Conservation (phyloP, 176 grass and related monocot genomes). For the Lolium rigidum region DNA sequence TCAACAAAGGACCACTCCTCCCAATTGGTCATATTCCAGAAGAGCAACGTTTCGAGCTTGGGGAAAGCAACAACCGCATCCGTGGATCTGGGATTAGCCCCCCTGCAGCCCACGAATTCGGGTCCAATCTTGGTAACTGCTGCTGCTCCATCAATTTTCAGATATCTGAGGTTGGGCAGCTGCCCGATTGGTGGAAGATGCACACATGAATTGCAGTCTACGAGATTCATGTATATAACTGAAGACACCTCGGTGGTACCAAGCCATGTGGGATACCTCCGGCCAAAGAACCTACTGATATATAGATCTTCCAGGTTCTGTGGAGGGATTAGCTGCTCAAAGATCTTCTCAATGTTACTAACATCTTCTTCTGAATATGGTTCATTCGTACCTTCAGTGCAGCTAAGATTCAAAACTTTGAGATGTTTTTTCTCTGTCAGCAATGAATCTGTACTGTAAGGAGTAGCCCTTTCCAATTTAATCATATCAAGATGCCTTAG, state of each 20-base stretch:
- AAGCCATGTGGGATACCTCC: not conserved
- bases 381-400: not conserved
- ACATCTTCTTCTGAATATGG: not conserved
- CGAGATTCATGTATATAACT: not conserved
- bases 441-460: not conserved
- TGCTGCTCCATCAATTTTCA: not conserved
- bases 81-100: not conserved
- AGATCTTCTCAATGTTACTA: not conserved
- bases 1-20: slow-evolving; percentile 46
- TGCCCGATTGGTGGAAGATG: not conserved
- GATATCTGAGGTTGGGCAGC: not conserved
- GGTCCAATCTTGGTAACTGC: not conserved
- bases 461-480: not conserved
- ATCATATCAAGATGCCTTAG: not conserved
- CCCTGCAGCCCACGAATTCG: not conserved
- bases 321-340: not conserved
- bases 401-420: not conserved
- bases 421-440: not conserved
- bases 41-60: not conserved
- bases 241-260: not conserved
- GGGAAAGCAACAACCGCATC: not conserved
- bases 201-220: not conserved
- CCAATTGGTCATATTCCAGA: slow-evolving; percentile 41
- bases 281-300: not conserved
- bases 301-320: not conserved